Evolutionary conservation across 1,284 basidiomycete species (phyloP).

Genomic region (Bondarzewia mesenterica): DNA sequence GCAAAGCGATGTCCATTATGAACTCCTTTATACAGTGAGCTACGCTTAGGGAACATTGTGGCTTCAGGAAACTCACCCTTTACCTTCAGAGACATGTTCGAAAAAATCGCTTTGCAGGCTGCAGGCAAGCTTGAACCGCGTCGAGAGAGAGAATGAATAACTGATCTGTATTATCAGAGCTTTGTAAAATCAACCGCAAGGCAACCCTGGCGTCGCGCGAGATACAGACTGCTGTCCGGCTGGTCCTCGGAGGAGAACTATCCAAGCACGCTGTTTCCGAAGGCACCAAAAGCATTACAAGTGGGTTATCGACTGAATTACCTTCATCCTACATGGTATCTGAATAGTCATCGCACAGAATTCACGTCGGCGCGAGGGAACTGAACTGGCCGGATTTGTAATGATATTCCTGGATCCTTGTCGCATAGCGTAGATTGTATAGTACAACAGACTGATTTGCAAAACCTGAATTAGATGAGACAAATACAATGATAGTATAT

Average conservation of each 20-base stretch:
- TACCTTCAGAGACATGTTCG: constrained; percentile 52
- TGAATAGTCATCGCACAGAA: background rate
- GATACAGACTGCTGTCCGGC: constrained; percentile 86
- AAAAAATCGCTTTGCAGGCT: constrained; percentile 63
- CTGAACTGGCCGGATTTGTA: too few relatives aligned
- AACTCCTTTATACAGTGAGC: constrained; percentile 51
- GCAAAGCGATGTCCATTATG: constrained; percentile 71
- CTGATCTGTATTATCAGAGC: constrained; percentile 29
- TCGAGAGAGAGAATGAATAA: background rate
- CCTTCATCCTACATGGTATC: background rate
- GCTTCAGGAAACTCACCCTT: background rate
- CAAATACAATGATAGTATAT: background rate
- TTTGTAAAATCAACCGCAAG: constrained; percentile 75
- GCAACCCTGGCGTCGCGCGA: constrained; percentile 91
- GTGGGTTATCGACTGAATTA: constrained; percentile 10
- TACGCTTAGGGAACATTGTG: background rate
- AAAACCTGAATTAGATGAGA: too few relatives aligned
- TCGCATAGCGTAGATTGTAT: too few relatives aligned
- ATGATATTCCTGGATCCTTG: too few relatives aligned
- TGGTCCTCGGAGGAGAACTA: constrained; percentile 85
- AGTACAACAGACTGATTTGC: too few relatives aligned
- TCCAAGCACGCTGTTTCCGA: constrained; percentile 78
- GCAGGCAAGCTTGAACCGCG: constrained; percentile 36
- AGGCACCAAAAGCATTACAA: constrained; percentile 52
- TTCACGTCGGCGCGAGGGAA: too few relatives aligned